Evolutionary conservation across 164 flowering plant species (phyloP).

Genomic region (Aristolochia fimbriata): DNA sequence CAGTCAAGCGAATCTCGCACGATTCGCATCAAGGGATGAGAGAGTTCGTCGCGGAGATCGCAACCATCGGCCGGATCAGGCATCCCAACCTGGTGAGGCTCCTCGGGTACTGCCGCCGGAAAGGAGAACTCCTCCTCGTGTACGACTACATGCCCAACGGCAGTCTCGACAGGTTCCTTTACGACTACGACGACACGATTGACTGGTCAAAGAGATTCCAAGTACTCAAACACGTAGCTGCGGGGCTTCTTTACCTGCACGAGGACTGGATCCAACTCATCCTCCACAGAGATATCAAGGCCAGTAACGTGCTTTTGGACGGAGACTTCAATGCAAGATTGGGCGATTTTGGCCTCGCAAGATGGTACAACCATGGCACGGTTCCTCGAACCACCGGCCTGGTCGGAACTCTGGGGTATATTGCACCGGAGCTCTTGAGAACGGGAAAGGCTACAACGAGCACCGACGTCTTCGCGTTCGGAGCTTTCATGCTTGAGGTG

Average conservation of each 20-base stretch:
- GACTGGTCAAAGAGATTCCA: slow-evolving; percentile 21
- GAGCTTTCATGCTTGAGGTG: slow-evolving; percentile 31
- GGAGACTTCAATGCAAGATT: slow-evolving; percentile 21
- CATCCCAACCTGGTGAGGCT: slow-evolving; percentile 44
- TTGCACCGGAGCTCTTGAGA: slow-evolving; percentile 30
- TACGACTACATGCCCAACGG: slow-evolving; percentile 55
- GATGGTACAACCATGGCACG: slow-evolving; percentile 25
- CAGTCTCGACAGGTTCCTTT: slow-evolving; percentile 34
- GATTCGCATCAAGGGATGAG: slow-evolving; percentile 41
- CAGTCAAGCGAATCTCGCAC: slow-evolving; percentile 47
- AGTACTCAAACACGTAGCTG: slow-evolving; percentile 29
- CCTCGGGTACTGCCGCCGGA: slow-evolving; percentile 38
- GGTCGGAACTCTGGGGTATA: slow-evolving; percentile 31
- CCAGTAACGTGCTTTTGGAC: slow-evolving; percentile 31
- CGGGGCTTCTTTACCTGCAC: slow-evolving; percentile 25
- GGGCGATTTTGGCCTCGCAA: slow-evolving; percentile 34
- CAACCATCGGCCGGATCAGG: slow-evolving; percentile 33
- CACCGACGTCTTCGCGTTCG: slow-evolving; percentile 30
- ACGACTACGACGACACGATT: slow-evolving; percentile 1
- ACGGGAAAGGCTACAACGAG: slow-evolving; percentile 25
- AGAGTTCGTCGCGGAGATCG: slow-evolving; percentile 46
- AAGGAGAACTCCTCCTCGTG: slow-evolving; percentile 39
- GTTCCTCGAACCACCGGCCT: slow-evolving; percentile 22
- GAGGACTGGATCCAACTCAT: slow-evolving; percentile 35
- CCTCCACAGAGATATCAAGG: slow-evolving; percentile 33